Evolutionary conservation across 2,329 filamentous ascomycete genomes (phyloP), one percentile per base, ranked within the genome.

Genomic region (Fusarium domesticum): DNA sequence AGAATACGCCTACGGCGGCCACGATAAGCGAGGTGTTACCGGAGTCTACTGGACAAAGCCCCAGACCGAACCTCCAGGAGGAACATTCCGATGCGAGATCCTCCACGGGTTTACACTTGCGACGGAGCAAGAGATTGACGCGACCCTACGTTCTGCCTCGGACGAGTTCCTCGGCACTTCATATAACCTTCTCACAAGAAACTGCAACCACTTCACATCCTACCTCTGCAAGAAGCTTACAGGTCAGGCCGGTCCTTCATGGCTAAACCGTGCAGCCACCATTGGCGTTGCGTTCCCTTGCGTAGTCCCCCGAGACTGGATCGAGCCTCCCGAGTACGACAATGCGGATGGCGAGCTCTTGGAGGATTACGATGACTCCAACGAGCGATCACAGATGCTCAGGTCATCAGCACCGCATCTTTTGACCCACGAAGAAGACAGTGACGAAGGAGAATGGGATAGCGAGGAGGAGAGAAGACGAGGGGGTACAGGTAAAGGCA

Each of bases 121-220:
- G 18, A 75, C 83, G 3, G 73, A 80, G 17, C 70, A 76, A 44
- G 87, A 93, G 65, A 84, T 93, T 54, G 83, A 89, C 40, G 62
- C 72, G 12, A 84, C 88, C 32, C 78, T 95, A 35, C 80, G 77
- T 56, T 73, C 74, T 44, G 84, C 84, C 11, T 88, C 84, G 1
- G 77, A 85, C 33, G 76, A 84, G 54, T 95, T 93, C 58, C 76
- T 83, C 44, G 89, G 89, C 18, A 83, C 83, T 0, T 78, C 78
- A 12, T 93, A 95, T 67, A 92, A 93, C 60, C 77, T 95, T 12
- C 75, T 95, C 35, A 89, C 84, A 16, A 83, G 83, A 57, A 95
- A 95, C 66, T 95, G 89, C 76, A 95, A 95, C 64, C 89, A 95
- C 64, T 95, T 95, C 64, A 92, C 88, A 2, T 82, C 81, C 16